Evolutionary conservation across 108 stramenopile genomes (phyloP).

Genomic region (Fragilaria radians): DNA sequence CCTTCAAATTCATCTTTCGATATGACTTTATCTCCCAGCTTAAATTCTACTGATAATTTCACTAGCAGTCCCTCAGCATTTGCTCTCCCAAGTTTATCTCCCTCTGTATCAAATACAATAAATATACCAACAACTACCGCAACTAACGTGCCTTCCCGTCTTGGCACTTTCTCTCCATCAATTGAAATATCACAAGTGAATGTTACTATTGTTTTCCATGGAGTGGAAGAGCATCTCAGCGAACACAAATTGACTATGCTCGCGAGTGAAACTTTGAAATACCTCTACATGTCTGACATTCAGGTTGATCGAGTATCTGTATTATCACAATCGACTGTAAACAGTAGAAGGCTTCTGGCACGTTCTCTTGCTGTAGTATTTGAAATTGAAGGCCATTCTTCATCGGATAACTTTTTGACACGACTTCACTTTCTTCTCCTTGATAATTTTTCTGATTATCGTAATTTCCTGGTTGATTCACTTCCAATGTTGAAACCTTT

Average conservation of each 20-base stretch:
- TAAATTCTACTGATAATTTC: too few species aligned
- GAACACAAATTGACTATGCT: not conserved
- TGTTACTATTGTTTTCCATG: not conserved
- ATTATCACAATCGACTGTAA: not conserved
- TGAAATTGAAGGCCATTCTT: not conserved
- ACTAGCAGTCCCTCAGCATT: too few species aligned
- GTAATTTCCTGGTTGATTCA: slow-evolving; percentile 16
- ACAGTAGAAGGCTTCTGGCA: not conserved
- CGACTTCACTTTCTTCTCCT: not conserved
- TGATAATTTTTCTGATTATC: not conserved
- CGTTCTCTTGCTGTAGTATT: not conserved
- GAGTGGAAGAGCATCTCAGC: too few species aligned
- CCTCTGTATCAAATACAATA: too few species aligned
- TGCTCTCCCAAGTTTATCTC: too few species aligned
- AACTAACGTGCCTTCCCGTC: too few species aligned
- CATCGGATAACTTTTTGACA: not conserved
- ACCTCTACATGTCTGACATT: not conserved
- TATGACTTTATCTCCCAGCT: too few species aligned
- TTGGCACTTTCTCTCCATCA: too few species aligned
- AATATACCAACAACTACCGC: too few species aligned
- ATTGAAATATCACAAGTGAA: too few species aligned
- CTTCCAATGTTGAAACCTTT: not conserved
- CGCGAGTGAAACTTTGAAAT: not conserved
- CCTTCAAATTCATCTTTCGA: too few species aligned
- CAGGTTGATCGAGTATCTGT: not conserved